Evolutionary conservation across 1,284 basidiomycete species (phyloP).

Genomic region (Fomitopsis schrenkii): DNA sequence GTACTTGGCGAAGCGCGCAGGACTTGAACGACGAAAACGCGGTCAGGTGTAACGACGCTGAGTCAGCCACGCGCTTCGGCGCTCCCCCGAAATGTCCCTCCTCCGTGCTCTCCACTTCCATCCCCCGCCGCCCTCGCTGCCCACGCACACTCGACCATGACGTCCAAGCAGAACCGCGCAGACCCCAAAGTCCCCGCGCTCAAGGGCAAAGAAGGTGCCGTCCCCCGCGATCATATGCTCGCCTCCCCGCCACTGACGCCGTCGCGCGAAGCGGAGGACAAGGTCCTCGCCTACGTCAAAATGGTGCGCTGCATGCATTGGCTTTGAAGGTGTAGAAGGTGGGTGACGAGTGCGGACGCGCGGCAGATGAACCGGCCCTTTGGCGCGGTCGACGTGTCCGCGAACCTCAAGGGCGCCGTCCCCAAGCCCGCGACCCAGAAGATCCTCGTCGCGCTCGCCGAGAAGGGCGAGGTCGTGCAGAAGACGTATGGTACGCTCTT

Average conservation of each 20-base stretch:
- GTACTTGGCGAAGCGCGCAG: too few relatives aligned
- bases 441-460: conserved; percentile 72
- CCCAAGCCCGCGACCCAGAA: conserved; percentile 81
- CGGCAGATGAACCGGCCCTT: conserved; percentile 70
- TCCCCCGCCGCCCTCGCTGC: background rate
- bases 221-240: background rate
- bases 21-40: too few relatives aligned
- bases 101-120: too few relatives aligned
- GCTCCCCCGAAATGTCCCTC: too few relatives aligned
- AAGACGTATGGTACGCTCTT: conserved; percentile 84
- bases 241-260: background rate
- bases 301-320: conserved; percentile 34
- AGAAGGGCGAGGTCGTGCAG: conserved; percentile 70
- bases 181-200: conserved; percentile 56
- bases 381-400: conserved; percentile 81
- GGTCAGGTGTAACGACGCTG: too few relatives aligned
- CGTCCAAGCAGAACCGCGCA: conserved; percentile 31
- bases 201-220: conserved; percentile 66
- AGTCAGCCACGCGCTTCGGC: too few relatives aligned
- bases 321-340: too few relatives aligned
- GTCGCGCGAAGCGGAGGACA: conserved; percentile 55
- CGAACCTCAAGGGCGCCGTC: conserved; percentile 83
- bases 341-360: background rate
- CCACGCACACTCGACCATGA: conserved; percentile 11
- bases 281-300: conserved; percentile 70